Evolutionary conservation across 805 yeast species (phyloP), one percentile per base, ranked within the genome.

Genomic region (Wickerhamiella lipophila): DNA sequence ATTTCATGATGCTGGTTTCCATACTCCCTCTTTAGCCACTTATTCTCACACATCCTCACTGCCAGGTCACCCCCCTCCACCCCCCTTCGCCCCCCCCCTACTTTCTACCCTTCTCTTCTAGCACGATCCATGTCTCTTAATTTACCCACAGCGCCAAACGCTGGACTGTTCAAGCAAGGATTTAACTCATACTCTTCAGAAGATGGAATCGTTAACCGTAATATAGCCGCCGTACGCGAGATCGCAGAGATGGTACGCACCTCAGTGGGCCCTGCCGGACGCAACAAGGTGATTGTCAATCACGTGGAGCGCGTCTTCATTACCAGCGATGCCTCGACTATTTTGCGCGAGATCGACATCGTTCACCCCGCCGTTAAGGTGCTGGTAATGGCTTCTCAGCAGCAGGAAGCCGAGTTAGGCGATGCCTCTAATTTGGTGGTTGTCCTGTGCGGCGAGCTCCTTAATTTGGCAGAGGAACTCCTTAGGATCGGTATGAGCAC

Each of bases 321-420:
- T 53, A 92, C 97, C 39, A 85, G 85, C 58, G 98, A 92, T 64
- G 96, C 97, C n/a, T 96, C 96, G 34, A 92, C 98, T 6, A 92
- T 92, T 81, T 72, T 92, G 52, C 77, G 82, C 56, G 97, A 92
- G 65, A 71, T 89, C 49, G 96, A 89, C 54, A 86, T 89, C 56
- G 87, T 92, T 42, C 97, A 89, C 64, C 98, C 98, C 5, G 97
- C 96, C 2, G 98, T 92, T 9, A 92, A 89, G 66, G 78, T 92
- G 42, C 75, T 92, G 53, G 92, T 89, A 49, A 87, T 87, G 96
- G 95, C 97, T 18, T 79, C 94, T 12, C 84, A 89, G 64, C 98
- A 92, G 70, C 98, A 92, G 68, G 95, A 92, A 64, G 76, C 78
- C 58, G 98, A 89, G 71, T 83, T 89, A 86, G 98, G 98, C 52